phyloP scores from a whole-genome alignment of 257 asterid species.

The Ilex asprella region DNA sequence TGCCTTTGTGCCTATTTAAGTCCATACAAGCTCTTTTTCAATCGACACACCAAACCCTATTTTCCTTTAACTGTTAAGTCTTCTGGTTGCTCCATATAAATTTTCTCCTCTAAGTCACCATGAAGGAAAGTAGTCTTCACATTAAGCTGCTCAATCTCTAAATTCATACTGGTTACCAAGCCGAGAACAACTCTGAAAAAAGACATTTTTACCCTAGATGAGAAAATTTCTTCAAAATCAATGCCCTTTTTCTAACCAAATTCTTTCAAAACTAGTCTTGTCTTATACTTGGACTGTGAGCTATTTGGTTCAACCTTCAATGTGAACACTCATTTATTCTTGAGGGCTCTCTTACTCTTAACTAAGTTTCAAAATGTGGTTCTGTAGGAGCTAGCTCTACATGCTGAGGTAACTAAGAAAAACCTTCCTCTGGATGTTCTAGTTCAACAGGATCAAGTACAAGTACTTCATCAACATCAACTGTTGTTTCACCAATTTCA shows the following conservation, averaged over 20 bases:
- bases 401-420: too few relatives aligned
- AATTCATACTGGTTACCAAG: not conserved
- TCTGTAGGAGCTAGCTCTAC: not conserved
- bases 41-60: too few relatives aligned
- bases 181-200: not conserved
- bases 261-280: not conserved
- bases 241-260: not conserved
- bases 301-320: not conserved
- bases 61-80: not conserved
- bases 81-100: not conserved
- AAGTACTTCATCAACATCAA: too few relatives aligned
- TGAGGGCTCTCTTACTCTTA: not conserved
- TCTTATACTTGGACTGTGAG: not conserved
- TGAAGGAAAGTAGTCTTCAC: not conserved
- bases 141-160: too few relatives aligned
- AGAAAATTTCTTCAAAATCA: not conserved
- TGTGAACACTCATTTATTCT: not conserved
- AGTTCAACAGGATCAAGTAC: too few relatives aligned
- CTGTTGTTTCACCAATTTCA: too few relatives aligned
- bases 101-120: not conserved
- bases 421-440: too few relatives aligned
- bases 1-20: too few relatives aligned
- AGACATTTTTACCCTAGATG: not conserved
- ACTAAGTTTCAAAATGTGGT: not conserved
- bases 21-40: not conserved